A percentile compares a stretch with the other conserved stretches of the same genome.
These are phyloP conservation scores for Straminergon stramineum DNA, from an alignment of 225 moss, liverwort and hornwort genomes.

Conservation along the genomic window DNA sequence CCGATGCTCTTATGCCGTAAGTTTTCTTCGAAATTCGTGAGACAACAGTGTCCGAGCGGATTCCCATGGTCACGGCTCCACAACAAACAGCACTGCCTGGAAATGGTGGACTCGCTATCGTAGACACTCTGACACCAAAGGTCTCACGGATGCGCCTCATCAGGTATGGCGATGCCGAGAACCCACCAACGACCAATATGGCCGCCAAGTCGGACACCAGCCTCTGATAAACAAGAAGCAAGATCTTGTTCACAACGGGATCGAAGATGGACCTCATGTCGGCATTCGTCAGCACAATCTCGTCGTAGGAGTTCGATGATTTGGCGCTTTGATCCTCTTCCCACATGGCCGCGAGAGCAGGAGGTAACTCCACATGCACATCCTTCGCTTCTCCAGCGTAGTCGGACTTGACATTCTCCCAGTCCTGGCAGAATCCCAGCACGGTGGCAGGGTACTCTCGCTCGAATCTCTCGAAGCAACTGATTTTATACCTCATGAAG, in stretches of 20 bases:
- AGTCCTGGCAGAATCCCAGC: neutral
- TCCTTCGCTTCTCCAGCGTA: neutral
- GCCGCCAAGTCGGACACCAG: neutral
- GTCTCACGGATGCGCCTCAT: neutral
- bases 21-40: slow-evolving; percentile 1
- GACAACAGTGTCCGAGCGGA: neutral
- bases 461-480: neutral
- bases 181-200: slow-evolving; percentile 20
- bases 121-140: neutral
- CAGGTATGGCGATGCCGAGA: slow-evolving; percentile 24
- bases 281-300: neutral
- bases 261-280: slow-evolving; percentile 26
- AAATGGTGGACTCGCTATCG: neutral
- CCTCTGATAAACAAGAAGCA: neutral
- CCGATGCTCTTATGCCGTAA: fast-evolving
- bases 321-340: neutral
- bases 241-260: neutral
- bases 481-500: neutral
- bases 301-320: neutral
- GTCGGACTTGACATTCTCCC: neutral
- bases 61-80: slow-evolving; percentile 8
- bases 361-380: neutral
- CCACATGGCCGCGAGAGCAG: slow-evolving; percentile 2
- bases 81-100: slow-evolving; percentile 7
- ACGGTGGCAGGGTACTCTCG: neutral